Base-by-base conservation (phyloP, 441 rosid genomes). In the Gossypium davidsonii region DNA sequence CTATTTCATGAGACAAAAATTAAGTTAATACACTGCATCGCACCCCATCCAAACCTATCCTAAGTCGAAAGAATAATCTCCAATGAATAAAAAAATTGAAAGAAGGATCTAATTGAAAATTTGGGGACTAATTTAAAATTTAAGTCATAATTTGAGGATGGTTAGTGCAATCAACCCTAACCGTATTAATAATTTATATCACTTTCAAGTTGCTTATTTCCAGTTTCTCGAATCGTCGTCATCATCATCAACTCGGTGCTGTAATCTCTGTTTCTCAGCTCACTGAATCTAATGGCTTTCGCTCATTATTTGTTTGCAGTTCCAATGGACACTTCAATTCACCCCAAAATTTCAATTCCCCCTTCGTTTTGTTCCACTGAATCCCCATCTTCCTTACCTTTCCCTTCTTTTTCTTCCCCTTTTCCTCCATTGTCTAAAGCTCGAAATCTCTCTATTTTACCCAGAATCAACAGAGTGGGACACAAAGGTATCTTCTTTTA, bases 281-380 rank as follows among this genome's bases (percentile, higher is more conserved):
- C 44, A 55, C 42, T 56, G 61, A 9, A 65, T 71, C 71, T 77
- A 28, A 89, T 91, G 98, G 95, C 95, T 52, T 80, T 85, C 62
- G 80, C 86, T 77, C 88, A 81, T 48, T 86, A 72, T 79, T 76
- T 84, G 76, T 76, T 81, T 17, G 78, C 89, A 57, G 88, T 84
- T 44, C 87, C 92, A 2, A 71, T 81, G 37, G 83, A 83, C 3
- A 55, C 83, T 28, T 71, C 81, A 14, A 56, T 26, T 51, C 72
- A 68, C 74, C 31, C 83, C 4, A 80, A 74, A 63, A 59, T 70
- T 59, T 23, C 80, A 8, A 2, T 74, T 57, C 28, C 69, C 46
- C 55, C 79, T 37, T 25, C 80, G 62, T 48, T 79, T 12, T 63
- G 78, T 23, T 46, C 74, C 26, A 21, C 71, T 42, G 49, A 63